Percentiles rank a stretch among this genome's conserved stretches.
Conservation (phyloP, 768 basidiomycete species). For the Mycena kentingensis region DNA sequence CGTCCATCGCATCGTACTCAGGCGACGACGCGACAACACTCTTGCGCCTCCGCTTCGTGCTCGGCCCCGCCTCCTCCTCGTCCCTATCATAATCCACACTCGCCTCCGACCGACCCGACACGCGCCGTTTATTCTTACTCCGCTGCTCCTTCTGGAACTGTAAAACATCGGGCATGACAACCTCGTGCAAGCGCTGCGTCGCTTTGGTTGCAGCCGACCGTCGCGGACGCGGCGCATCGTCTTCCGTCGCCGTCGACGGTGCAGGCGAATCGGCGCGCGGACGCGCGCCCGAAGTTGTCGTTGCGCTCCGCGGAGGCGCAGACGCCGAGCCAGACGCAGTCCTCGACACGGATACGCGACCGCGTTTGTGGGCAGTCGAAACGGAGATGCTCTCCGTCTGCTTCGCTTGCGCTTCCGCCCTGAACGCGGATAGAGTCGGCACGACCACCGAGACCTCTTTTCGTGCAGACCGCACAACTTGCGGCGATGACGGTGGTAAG, state of each 20-base stretch:
- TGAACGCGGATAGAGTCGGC: background rate
- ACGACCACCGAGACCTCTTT: slow-evolving; percentile 6
- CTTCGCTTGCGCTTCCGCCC: slow-evolving; percentile 4
- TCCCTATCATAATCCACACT: slow-evolving; percentile 21
- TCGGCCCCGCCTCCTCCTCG: slow-evolving; percentile 22
- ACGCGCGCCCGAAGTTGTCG: background rate
- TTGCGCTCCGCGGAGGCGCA: slow-evolving; percentile 10
- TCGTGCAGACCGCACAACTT: background rate
- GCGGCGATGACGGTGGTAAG: slow-evolving; percentile 2
- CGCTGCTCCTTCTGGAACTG: slow-evolving; percentile 70
- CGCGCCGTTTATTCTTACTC: slow-evolving; percentile 34
- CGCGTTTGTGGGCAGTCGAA: slow-evolving; percentile 3
- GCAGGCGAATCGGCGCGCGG: slow-evolving; percentile 13
- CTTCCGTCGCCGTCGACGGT: too few relatives aligned
- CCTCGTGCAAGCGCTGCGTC: slow-evolving; percentile 54
- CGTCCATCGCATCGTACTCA: slow-evolving; percentile 22
- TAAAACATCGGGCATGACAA: slow-evolving; percentile 79
- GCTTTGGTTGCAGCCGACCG: slow-evolving; percentile 50
- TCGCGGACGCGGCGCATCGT: slow-evolving; percentile 23
- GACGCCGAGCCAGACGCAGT: slow-evolving; percentile 1
- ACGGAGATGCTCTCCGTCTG: slow-evolving; percentile 1
- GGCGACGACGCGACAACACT: slow-evolving; percentile 20
- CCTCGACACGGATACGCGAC: slow-evolving; percentile 1
- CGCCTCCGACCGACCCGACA: slow-evolving; percentile 34
- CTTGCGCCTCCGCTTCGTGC: slow-evolving; percentile 16